These are phyloP conservation scores for Lentinula raphanica DNA, from an alignment of 768 basidiomycete species.

Conservation along the genomic window DNA sequence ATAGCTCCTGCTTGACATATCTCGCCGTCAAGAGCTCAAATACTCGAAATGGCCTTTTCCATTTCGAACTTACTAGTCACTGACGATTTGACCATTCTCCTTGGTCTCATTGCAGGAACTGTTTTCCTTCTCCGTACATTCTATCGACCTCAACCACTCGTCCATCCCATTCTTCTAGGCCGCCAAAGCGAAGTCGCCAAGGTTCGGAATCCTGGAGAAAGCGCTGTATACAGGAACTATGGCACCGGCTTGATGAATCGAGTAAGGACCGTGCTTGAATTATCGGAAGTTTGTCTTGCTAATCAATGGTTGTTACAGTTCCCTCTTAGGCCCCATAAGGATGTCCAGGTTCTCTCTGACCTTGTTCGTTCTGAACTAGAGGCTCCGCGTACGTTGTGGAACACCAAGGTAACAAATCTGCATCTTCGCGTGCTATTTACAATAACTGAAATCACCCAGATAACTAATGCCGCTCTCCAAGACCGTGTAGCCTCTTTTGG, in stretches of 20 bases:
- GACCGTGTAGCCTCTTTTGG: conserved; percentile 68
- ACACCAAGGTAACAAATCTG: conserved; percentile 54
- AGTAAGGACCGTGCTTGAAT: conserved; percentile 39
- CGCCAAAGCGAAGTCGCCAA: conserved; percentile 86
- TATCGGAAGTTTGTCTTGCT: conserved; percentile 4
- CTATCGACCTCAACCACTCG: conserved; percentile 78
- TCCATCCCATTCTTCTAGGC: conserved; percentile 91
- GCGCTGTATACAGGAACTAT: conserved; percentile 88
- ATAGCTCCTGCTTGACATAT: too few relatives aligned
- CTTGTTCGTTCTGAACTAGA: conserved; percentile 64
- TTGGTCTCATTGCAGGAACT: conserved; percentile 70
- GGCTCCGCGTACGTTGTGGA: conserved; percentile 72
- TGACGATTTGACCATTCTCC: conserved; percentile 74
- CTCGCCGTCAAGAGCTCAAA: neutral
- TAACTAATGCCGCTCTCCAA: conserved; percentile 67
- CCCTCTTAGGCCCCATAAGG: conserved; percentile 65
- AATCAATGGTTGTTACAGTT: conserved; percentile 43
- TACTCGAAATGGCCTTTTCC: conserved; percentile 26
- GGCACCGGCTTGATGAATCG: conserved; percentile 78
- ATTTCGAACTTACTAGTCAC: conserved; percentile 61
- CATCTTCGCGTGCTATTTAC: neutral
- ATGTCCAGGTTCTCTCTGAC: conserved; percentile 61
- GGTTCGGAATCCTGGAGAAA: conserved; percentile 76
- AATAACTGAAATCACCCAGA: conserved; percentile 36
- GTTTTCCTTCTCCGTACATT: conserved; percentile 73